Conservation (phyloP, 2,329 filamentous ascomycete genomes). For the Talaromyces sp. region DNA sequence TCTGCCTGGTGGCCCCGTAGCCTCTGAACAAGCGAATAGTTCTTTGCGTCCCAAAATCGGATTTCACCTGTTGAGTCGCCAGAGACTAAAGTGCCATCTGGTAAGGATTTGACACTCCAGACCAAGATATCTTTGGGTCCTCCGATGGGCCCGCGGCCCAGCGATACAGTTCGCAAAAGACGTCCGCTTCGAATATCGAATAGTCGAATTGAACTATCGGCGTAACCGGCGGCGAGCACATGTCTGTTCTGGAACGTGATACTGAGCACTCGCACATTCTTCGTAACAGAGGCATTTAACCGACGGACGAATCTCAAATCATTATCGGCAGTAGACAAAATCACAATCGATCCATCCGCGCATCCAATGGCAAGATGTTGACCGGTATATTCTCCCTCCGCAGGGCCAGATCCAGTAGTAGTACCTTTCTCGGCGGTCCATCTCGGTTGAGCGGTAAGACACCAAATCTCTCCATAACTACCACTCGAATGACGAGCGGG, state of each 20-base stretch:
- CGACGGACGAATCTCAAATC: conserved; percentile 75
- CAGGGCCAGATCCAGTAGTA: conserved; percentile 20
- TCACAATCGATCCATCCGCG: conserved; percentile 80
- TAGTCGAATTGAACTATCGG: conserved; percentile 90
- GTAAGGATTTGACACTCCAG: conserved; percentile 86
- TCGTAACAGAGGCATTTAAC: conserved; percentile 65
- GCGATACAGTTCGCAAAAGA: conserved; percentile 72
- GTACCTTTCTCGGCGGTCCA: conserved; percentile 39
- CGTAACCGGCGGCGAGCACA: conserved; percentile 81
- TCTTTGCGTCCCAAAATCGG: conserved; percentile 88
- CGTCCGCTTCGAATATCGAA: conserved; percentile 79
- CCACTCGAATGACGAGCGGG: conserved; percentile 80
- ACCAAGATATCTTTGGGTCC: conserved; percentile 82
- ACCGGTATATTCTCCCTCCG: conserved; percentile 37
- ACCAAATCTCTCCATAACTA: conserved; percentile 96
- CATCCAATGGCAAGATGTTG: conserved; percentile 80
- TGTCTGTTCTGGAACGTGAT: conserved; percentile 83
- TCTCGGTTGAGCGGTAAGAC: conserved; percentile 77
- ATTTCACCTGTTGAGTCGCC: conserved; percentile 93
- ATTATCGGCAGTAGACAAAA: conserved; percentile 80
- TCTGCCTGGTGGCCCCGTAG: conserved; percentile 85
- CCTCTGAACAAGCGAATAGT: conserved; percentile 79
- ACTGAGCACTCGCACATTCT: conserved; percentile 84
- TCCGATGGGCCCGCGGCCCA: conserved; percentile 71
- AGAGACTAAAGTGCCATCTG: conserved; percentile 84